Percentiles rank a stretch among this genome's conserved stretches.
Conservation (phyloP, 345 rosid species). For the Anastatica hierochuntica region DNA sequence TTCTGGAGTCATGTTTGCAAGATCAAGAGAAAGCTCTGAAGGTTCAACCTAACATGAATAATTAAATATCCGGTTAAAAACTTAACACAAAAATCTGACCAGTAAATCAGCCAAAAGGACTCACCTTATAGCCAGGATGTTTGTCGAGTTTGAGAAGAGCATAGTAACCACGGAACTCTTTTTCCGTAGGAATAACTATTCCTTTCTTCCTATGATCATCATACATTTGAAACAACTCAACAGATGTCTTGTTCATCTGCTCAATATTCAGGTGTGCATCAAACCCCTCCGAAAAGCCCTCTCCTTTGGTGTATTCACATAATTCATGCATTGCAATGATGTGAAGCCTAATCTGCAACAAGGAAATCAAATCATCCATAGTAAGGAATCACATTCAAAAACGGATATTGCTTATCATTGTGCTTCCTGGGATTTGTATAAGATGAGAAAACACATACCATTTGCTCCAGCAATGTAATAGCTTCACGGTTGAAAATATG, state of each 20-base stretch:
- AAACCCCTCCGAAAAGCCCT: constrained; percentile 95
- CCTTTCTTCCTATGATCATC: constrained; percentile 97
- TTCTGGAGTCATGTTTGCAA: constrained; percentile 96
- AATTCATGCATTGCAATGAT: constrained; percentile 91
- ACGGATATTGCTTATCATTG: background rate
- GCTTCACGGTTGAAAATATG: constrained; percentile 79
- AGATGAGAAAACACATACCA: constrained; percentile 43
- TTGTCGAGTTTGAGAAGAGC: constrained; percentile 98
- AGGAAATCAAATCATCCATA: constrained; percentile 18
- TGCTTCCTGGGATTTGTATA: background rate
- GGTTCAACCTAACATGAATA: constrained; percentile 77
- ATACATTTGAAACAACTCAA: constrained; percentile 92
- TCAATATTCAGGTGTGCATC: constrained; percentile 98
- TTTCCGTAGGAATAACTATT: constrained; percentile 56
- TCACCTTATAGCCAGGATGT: constrained; percentile 97
- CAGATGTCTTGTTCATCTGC: constrained; percentile 98
- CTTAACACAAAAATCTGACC: constrained; percentile 10
- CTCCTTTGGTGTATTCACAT: constrained; percentile 90
- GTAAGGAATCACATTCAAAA: constrained; percentile 13
- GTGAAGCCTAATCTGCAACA: constrained; percentile 86
- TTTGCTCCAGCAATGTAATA: constrained; percentile 86
- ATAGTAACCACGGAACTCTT: constrained; percentile 90
- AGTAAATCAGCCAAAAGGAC: constrained; percentile 11
- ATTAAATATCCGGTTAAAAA: constrained; percentile 12
- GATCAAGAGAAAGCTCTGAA: constrained; percentile 91